A percentile compares a stretch with the other conserved stretches of the same genome.
Conservation (phyloP, 2,329 filamentous ascomycete genomes). For the Epichloe uncinata region DNA sequence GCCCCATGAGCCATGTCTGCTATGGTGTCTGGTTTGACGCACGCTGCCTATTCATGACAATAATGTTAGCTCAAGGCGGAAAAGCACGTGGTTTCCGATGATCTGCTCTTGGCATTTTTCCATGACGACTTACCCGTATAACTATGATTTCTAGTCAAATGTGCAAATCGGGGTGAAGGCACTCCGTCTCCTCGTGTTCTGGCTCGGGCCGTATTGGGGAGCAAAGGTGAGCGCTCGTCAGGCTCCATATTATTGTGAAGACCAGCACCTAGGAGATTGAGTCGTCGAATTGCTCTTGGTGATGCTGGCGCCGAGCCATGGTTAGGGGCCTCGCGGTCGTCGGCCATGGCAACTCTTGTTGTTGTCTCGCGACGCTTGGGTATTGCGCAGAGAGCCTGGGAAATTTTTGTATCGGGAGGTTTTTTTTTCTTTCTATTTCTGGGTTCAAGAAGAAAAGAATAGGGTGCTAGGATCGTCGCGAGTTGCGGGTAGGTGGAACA, state of each 20-base stretch:
- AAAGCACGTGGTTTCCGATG: not conserved
- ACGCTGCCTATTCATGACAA: conserved; percentile 19
- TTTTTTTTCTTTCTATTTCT: not conserved
- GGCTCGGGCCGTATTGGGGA: conserved; percentile 27
- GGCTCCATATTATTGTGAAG: conserved; percentile 17
- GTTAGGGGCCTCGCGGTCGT: conserved; percentile 15
- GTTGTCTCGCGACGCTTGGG: not conserved
- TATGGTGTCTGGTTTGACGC: conserved; percentile 35
- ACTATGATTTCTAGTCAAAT: conserved; percentile 28
- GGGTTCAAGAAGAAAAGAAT: not conserved
- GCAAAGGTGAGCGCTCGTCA: conserved; percentile 30
- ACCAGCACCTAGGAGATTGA: conserved; percentile 12
- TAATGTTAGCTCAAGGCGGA: not conserved
- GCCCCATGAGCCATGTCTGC: conserved; percentile 44
- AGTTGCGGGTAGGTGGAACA: not conserved
- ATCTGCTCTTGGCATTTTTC: not conserved
- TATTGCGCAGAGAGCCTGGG: no score
- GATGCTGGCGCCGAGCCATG: conserved; percentile 20
- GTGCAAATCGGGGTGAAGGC: conserved; percentile 15
- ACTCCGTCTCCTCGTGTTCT: conserved; percentile 27
- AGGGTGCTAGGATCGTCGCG: not conserved
- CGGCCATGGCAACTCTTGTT: conserved; percentile 16
- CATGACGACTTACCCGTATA: conserved; percentile 23
- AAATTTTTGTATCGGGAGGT: no score
- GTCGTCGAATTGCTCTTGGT: conserved; percentile 19